Base-by-base conservation (phyloP, 1,284 basidiomycete genomes). In the Irpex rosettiformis region DNA sequence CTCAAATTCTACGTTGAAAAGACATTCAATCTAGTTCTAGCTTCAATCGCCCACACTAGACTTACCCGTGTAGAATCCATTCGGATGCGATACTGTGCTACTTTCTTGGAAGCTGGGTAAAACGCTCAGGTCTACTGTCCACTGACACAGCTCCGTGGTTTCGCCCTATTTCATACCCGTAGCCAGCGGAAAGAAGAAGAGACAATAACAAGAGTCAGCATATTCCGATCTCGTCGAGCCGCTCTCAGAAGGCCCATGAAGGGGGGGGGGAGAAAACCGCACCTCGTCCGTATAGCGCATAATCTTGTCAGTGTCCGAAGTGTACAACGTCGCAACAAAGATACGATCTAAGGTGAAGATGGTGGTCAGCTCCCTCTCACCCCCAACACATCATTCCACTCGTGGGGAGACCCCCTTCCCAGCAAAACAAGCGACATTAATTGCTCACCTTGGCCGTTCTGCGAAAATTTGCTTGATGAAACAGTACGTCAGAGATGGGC, bases 221-320 rank as follows among this genome's bases (percentile, higher is more conserved):
- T n/a, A 33, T 29, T 33, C 55, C 55, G 55, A 56, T 45, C 6
- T 24, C 63, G 57, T 64, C 55, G 67, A 62, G 63, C 30, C 51
- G 61, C 58, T 43, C 30, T 49, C n/a, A n/a, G n/a, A n/a, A n/a
- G n/a, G n/a, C n/a, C n/a, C n/a, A n/a, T n/a, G n/a, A n/a, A n/a
- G n/a, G n/a, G n/a, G n/a, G n/a, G n/a, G n/a, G n/a, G n/a, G n/a
- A 61, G 42, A 51, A 58, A 29, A 45, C 61, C 75, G 65, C 66
- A 77, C 81, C 75, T 93, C 90, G 68, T 93, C 91, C 4, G 86
- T 89, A 67, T 90, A 92, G 59, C 90, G 78, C 85, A 91, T 88
- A 56, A 87, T 77, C 66, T 79, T 82, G 64, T 89, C 87, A 21
- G 77, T 77, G 59, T 91, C 87, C 27, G 87, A 87, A 3, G 88